These are phyloP conservation scores for Pulveroboletus ravenelii DNA, from an alignment of 768 basidiomycete species.

Conservation along the genomic window DNA sequence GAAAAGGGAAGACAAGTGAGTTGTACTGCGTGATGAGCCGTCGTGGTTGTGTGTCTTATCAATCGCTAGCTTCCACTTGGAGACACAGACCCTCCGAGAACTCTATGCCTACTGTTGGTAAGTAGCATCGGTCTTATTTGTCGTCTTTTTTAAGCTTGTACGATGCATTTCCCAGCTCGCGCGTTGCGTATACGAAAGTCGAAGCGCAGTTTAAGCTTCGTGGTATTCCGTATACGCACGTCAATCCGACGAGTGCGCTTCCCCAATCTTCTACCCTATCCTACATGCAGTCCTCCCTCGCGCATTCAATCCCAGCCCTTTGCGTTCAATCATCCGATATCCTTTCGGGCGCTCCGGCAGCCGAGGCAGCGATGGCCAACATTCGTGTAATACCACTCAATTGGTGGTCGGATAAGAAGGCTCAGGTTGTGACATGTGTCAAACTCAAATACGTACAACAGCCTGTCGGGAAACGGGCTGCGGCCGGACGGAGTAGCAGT, in stretches of 20 bases:
- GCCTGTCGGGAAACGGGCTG: constrained; percentile 67
- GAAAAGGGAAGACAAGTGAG: constrained; percentile 30
- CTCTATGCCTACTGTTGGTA: constrained; percentile 88
- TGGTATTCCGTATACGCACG: constrained; percentile 70
- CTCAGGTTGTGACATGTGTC: constrained; percentile 82
- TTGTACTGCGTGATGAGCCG: neutral
- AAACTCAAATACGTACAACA: constrained; percentile 89
- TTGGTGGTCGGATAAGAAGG: constrained; percentile 85
- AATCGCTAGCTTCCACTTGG: constrained; percentile 51
- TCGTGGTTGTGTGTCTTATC: neutral
- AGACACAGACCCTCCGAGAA: constrained; percentile 68
- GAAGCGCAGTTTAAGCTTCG: constrained; percentile 84
- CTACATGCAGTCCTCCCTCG: constrained; percentile 66
- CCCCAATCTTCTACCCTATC: constrained; percentile 43
- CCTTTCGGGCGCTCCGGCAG: constrained; percentile 76
- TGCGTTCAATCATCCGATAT: constrained; percentile 81
- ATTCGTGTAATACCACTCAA: constrained; percentile 84
- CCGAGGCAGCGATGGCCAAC: constrained; percentile 90
- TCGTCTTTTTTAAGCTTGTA: neutral
- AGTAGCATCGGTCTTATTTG: constrained; percentile 6
- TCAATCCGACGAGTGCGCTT: constrained; percentile 51
- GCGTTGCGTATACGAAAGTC: constrained; percentile 85
- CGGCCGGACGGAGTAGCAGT: constrained; percentile 44
- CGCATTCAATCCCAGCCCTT: constrained; percentile 75
- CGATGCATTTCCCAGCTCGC: constrained; percentile 49